Conservation (phyloP, 768 basidiomycete genomes). For the Termitomyces titanicus region DNA sequence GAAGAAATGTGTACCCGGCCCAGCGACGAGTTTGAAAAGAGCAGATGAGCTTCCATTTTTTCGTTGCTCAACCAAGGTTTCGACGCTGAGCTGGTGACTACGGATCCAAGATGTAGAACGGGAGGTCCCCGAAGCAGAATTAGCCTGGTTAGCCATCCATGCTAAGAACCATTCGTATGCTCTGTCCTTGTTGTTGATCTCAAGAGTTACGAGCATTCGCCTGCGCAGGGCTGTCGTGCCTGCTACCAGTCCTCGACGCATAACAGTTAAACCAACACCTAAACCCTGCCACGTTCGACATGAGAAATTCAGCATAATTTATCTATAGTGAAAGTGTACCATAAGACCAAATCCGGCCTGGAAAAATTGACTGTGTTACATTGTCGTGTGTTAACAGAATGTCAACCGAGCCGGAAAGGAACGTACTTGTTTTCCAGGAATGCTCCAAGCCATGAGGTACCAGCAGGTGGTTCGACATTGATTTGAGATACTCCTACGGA, state of each 20-base stretch:
- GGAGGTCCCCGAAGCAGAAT: constrained; percentile 20
- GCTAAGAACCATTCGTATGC: constrained; percentile 95
- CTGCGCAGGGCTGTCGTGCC: constrained; percentile 77
- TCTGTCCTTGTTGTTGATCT: constrained; percentile 94
- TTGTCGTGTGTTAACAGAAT: constrained; percentile 12
- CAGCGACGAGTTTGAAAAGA: constrained; percentile 91
- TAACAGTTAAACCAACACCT: constrained; percentile 75
- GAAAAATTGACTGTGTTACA: constrained; percentile 85
- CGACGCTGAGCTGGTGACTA: constrained; percentile 93
- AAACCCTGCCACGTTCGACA: constrained; percentile 60
- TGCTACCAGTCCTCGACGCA: constrained; percentile 67
- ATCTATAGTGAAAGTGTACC: constrained; percentile 41
- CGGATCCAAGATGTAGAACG: constrained; percentile 49
- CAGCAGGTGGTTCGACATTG: constrained; percentile 12
- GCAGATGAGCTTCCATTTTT: constrained; percentile 91
- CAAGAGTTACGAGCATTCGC: constrained; percentile 89
- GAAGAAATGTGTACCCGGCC: constrained; percentile 93
- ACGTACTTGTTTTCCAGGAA: constrained; percentile 69
- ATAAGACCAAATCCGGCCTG: constrained; percentile 97
- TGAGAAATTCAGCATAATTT: neutral
- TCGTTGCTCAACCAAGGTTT: constrained; percentile 84
- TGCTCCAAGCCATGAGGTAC: constrained; percentile 30
- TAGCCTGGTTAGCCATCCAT: constrained; percentile 85
- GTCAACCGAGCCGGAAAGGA: neutral
- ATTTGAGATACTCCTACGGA: constrained; percentile 5